Conservation (phyloP, 306 rosid genomes). For the Vigna nakashimae region DNA sequence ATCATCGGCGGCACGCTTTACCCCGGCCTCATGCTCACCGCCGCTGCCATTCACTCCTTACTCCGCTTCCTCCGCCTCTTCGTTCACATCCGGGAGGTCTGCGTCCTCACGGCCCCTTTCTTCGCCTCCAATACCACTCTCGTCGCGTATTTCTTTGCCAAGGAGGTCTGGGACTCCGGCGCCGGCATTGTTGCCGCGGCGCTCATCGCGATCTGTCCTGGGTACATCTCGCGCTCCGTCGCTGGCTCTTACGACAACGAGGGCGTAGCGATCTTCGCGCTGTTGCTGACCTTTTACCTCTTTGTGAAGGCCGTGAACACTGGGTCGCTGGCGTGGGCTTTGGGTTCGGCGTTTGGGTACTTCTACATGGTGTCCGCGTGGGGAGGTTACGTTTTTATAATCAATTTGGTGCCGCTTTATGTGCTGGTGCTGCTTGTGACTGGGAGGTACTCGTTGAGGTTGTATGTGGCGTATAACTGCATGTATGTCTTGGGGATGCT, state of each 20-base stretch:
- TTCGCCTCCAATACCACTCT: slow-evolving; percentile 93
- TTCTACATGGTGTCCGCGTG: slow-evolving; percentile 99
- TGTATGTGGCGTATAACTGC: slow-evolving; percentile 91
- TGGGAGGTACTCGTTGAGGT: slow-evolving; percentile 89
- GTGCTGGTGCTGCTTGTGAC: slow-evolving; percentile 86
- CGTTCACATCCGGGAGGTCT: slow-evolving; percentile 95
- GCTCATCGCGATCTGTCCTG: slow-evolving; percentile 94
- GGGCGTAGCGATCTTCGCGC: slow-evolving; percentile 92
- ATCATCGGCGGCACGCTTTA: slow-evolving; percentile 95
- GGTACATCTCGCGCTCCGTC: slow-evolving; percentile 93
- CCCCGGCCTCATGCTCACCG: slow-evolving; percentile 98
- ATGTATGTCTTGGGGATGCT: slow-evolving; percentile 94
- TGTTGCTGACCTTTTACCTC: slow-evolving; percentile 81
- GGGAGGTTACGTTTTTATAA: slow-evolving; percentile 97
- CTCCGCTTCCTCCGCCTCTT: slow-evolving; percentile 73
- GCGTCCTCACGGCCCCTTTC: slow-evolving; percentile 92
- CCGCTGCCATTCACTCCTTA: slow-evolving; percentile 75
- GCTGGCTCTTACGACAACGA: slow-evolving; percentile 99
- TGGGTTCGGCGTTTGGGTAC: slow-evolving; percentile 93
- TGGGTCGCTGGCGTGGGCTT: slow-evolving; percentile 89
- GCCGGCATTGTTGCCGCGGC: slow-evolving; percentile 96
- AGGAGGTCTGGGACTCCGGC: slow-evolving; percentile 95
- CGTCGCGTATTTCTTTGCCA: slow-evolving; percentile 93
- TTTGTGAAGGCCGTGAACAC: slow-evolving; percentile 97
- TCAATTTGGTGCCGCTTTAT: slow-evolving; percentile 85